Evolutionary conservation across 768 basidiomycete genomes (phyloP), one percentile per base, ranked within the genome.

Genomic region (Suillus decipiens): DNA sequence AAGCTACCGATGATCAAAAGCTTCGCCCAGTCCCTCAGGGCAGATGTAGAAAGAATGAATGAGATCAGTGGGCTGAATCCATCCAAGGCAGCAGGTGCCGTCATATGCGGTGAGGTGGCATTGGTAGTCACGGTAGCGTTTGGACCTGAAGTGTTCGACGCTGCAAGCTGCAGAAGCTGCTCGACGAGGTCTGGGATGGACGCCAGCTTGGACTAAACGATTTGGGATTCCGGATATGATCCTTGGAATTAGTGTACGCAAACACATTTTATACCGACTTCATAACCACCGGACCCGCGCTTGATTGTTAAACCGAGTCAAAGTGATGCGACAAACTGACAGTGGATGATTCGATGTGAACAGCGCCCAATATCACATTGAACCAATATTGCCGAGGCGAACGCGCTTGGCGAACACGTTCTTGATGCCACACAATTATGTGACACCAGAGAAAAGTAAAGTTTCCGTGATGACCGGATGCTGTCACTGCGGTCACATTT

Each of bases 1-100:
- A 82, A 66, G 17, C 86, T 84, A 58, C 90, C 90, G 41, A 90
- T 73, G 24, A 87, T 69, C 59, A 90, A 67, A 61, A 92, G 77
- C 67, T 89, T 84, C 7, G 85, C 62, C 85, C 89, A 89, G 68
- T 91, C 88, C 14, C 79, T 75, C 33, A 89, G 68, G 14, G 84
- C 87, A 19, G 82, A 77, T 55, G 82, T 78, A 0, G 87, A 86
- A 61, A 85, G 75, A 19, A 89, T 64, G 47, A 86, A 64, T 4
- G 77, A 65, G 37, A 85, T 58, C 1, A 83, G 42, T 1, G 51
- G 11, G 11, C 51, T 33, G 5, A 53, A 12, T 53, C 19, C 34
- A 66, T 11, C 64, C 68, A 31, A 75, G 1, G 14, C 65, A 67
- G 45, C 50, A 61, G 66, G 39, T 53, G 58, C 3, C 60, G 61